These are phyloP conservation scores for Paraphaeosphaeria minitans DNA, from an alignment of 2,329 filamentous ascomycete species.

Conservation along the genomic window DNA sequence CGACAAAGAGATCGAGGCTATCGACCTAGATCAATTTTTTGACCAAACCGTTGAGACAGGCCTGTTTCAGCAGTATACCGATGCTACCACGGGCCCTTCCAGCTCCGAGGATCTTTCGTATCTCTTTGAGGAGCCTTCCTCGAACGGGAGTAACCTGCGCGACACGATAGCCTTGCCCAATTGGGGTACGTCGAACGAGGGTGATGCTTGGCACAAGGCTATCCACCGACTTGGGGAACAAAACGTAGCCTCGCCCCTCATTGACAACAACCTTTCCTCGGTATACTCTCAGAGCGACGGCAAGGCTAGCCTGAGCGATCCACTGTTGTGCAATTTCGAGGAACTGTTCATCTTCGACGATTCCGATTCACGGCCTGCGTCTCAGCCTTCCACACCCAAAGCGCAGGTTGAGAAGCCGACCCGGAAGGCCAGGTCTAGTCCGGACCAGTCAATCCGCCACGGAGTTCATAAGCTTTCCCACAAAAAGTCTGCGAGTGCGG, in stretches of 20 bases:
- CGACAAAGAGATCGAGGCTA: conserved; percentile 60
- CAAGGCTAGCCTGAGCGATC: conserved; percentile 38
- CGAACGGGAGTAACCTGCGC: conserved; percentile 56
- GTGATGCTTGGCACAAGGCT: conserved; percentile 61
- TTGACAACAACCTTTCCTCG: conserved; percentile 33
- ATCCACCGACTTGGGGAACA: conserved; percentile 57
- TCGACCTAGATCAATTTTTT: conserved; percentile 66
- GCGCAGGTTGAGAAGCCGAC: conserved; percentile 23
- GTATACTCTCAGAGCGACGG: conserved; percentile 39
- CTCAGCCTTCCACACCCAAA: conserved; percentile 43
- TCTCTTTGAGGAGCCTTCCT: conserved; percentile 58
- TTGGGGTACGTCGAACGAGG: conserved; percentile 52
- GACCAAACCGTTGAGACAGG: conserved; percentile 67
- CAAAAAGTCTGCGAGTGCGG: conserved; percentile 25
- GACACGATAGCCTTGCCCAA: conserved; percentile 56
- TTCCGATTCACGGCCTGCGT: conserved; percentile 31
- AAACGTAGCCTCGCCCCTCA: conserved; percentile 50
- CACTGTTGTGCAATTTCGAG: conserved; percentile 40
- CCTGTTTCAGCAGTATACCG: conserved; percentile 53
- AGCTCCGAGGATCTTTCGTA: conserved; percentile 57
- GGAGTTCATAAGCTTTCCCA: conserved; percentile 28
- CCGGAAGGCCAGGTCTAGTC: conserved; percentile 35
- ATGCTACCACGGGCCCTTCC: conserved; percentile 55
- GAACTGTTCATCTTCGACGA: conserved; percentile 33
- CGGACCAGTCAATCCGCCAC: conserved; percentile 25